phyloP scores from a whole-genome alignment of 202 grass and related monocot species.

The Brachypodium distachyon region DNA sequence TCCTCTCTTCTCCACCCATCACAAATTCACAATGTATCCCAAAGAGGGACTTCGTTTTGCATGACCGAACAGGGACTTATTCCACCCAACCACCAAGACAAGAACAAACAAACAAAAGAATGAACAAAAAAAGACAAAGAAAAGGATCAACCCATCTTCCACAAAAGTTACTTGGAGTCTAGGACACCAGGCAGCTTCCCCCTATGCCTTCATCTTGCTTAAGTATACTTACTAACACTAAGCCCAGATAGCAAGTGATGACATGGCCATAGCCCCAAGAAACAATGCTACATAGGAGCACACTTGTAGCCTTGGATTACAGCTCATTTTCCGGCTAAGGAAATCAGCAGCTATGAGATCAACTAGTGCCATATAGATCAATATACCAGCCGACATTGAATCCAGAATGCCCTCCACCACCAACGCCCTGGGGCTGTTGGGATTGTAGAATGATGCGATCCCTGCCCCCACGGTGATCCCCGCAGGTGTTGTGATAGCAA shows the following conservation, averaged over 20 bases:
- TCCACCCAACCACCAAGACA: neutral
- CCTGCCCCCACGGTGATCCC: slow-evolving; percentile 41
- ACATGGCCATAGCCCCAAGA: slow-evolving; percentile 71
- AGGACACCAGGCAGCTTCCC: neutral
- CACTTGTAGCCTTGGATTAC: slow-evolving; percentile 43
- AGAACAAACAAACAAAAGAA: slow-evolving; percentile 23
- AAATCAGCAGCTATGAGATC: slow-evolving; percentile 91
- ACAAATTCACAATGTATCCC: neutral
- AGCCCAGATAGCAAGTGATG: slow-evolving; percentile 70
- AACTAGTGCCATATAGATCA: slow-evolving; percentile 84
- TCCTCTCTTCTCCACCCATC: neutral
- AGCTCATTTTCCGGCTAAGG: slow-evolving; percentile 52
- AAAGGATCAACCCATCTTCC: neutral
- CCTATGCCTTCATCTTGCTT: neutral
- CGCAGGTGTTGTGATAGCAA: slow-evolving; percentile 66
- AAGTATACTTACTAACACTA: slow-evolving; percentile 19
- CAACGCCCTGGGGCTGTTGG: slow-evolving; percentile 51
- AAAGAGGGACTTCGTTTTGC: neutral
- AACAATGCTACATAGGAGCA: slow-evolving; percentile 54
- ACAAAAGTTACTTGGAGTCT: neutral
- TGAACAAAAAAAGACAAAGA: neutral
- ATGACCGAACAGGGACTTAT: neutral
- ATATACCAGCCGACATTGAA: slow-evolving; percentile 69
- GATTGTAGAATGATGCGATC: slow-evolving; percentile 57
- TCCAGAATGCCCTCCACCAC: slow-evolving; percentile 71